Percentiles rank a stretch among this genome's conserved stretches.
Evolutionary conservation across 1,284 basidiomycete species (phyloP).

Genomic region (Singerocomus inundabilis): DNA sequence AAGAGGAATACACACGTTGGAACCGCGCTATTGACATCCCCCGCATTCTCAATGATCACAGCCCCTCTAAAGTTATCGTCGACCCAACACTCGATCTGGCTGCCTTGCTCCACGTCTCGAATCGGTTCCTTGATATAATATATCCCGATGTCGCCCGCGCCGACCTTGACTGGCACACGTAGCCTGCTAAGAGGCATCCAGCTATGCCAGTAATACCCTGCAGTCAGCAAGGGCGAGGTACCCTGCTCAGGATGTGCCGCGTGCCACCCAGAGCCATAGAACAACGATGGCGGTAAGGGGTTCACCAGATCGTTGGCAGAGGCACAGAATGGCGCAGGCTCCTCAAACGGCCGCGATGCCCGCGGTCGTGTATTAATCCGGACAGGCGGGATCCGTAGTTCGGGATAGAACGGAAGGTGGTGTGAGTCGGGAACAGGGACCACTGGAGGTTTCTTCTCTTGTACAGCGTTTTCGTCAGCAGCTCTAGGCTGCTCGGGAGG

Average conservation of each 20-base stretch:
- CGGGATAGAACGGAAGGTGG: slow-evolving; percentile 35
- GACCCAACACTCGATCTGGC: slow-evolving; percentile 80
- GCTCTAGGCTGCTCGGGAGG: slow-evolving; percentile 44
- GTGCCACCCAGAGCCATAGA: slow-evolving; percentile 88
- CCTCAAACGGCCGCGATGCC: slow-evolving; percentile 61
- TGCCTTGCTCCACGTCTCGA: slow-evolving; percentile 53
- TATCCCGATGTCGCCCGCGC: slow-evolving; percentile 76
- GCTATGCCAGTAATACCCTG: slow-evolving; percentile 87
- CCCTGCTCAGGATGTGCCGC: slow-evolving; percentile 65
- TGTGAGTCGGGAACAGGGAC: slow-evolving; percentile 16
- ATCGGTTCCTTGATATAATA: slow-evolving; percentile 72
- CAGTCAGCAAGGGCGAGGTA: slow-evolving; percentile 45
- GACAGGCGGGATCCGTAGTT: slow-evolving; percentile 63
- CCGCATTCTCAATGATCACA: slow-evolving; percentile 63
- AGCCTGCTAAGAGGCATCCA: slow-evolving; percentile 74
- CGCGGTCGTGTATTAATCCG: slow-evolving; percentile 74
- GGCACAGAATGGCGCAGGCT: slow-evolving; percentile 87
- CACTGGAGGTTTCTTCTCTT: slow-evolving; percentile 26
- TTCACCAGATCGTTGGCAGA: slow-evolving; percentile 94
- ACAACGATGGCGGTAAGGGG: slow-evolving; percentile 84
- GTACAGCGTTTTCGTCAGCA: slow-evolving; percentile 31
- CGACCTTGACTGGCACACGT: slow-evolving; percentile 71
- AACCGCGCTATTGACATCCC: slow-evolving; percentile 45
- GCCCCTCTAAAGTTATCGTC: slow-evolving; percentile 73
- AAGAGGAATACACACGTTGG: slow-evolving; percentile 50